These are phyloP conservation scores for Populus davidiana DNA, from an alignment of 345 rosid species.

Conservation along the genomic window DNA sequence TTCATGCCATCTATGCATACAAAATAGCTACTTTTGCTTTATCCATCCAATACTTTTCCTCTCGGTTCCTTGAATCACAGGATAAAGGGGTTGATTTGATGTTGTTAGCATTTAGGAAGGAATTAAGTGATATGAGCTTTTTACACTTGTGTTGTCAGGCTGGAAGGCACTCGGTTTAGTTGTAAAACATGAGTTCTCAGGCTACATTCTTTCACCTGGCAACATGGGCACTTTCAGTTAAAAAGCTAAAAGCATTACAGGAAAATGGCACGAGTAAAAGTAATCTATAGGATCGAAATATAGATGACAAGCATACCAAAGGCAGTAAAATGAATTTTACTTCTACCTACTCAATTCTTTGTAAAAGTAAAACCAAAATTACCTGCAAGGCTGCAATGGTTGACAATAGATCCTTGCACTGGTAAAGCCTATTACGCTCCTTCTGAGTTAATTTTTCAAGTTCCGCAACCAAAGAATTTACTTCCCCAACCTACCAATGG, in stretches of 20 bases:
- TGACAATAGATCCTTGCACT: conserved; percentile 55
- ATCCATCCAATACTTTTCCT: background rate
- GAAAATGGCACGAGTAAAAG: background rate
- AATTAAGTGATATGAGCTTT: conserved; percentile 23
- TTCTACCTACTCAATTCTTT: background rate
- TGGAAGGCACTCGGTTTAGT: conserved; percentile 27
- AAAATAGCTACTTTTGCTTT: conserved; percentile 5
- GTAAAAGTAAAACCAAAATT: background rate
- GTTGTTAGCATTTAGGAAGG: conserved; percentile 26
- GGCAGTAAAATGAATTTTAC: background rate
- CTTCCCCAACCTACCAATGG: conserved; percentile 49
- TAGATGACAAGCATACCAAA: background rate
- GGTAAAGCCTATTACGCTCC: conserved; percentile 55
- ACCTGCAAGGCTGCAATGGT: conserved; percentile 66
- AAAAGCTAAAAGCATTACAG: background rate
- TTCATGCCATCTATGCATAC: conserved; percentile 1
- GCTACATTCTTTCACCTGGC: conserved; percentile 70
- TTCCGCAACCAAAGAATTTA: conserved; percentile 50
- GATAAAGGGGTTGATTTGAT: background rate
- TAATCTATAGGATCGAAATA: background rate
- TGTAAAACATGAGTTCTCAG: conserved; percentile 62
- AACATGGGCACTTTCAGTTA: background rate
- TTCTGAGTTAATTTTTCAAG: conserved; percentile 45
- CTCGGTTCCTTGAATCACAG: conserved; percentile 11
- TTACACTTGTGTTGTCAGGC: conserved; percentile 38